Conservation (phyloP, 2,329 filamentous ascomycete genomes). For the Aspergillus aculeatinus region DNA sequence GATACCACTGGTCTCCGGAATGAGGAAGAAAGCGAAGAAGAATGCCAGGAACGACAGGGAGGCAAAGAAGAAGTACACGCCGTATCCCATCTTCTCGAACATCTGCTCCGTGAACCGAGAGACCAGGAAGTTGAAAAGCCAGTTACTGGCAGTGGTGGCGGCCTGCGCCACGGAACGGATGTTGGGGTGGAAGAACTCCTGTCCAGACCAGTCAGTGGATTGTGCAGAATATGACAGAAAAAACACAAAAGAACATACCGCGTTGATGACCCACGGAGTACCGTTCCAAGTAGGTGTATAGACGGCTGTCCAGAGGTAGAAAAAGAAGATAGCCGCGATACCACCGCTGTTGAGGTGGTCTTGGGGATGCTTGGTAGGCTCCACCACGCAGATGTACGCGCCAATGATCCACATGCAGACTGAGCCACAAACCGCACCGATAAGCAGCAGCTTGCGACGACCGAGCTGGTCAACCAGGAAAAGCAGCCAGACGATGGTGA, state of each 20-base stretch:
- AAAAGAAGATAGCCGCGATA: conserved; percentile 58
- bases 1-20: conserved; percentile 66
- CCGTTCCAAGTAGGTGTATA: conserved; percentile 74
- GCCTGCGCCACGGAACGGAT: conserved; percentile 69
- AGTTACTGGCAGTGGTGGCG: conserved; percentile 51
- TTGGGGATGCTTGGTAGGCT: conserved; percentile 29
- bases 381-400: conserved; percentile 35
- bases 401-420: conserved; percentile 36
- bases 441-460: conserved; percentile 62
- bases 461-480: conserved; percentile 66
- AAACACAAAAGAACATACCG: conserved; percentile 26
- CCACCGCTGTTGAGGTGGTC: conserved; percentile 27
- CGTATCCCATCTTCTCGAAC: conserved; percentile 51
- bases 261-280: conserved; percentile 73
- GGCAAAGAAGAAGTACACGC: conserved; percentile 69
- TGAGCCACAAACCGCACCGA: conserved; percentile 60
- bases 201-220: conserved; percentile 11
- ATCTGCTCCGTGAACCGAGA: conserved; percentile 42
- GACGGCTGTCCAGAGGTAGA: conserved; percentile 71
- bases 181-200: conserved; percentile 70
- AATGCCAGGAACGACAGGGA: conserved; percentile 59
- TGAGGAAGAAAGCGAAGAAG: conserved; percentile 61
- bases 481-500: conserved; percentile 68
- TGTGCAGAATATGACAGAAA: neutral
- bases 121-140: conserved; percentile 39